Evolutionary conservation across 306 rosid genomes (phyloP), one percentile per base, ranked within the genome.

Genomic region (Clitoria ternatea): DNA sequence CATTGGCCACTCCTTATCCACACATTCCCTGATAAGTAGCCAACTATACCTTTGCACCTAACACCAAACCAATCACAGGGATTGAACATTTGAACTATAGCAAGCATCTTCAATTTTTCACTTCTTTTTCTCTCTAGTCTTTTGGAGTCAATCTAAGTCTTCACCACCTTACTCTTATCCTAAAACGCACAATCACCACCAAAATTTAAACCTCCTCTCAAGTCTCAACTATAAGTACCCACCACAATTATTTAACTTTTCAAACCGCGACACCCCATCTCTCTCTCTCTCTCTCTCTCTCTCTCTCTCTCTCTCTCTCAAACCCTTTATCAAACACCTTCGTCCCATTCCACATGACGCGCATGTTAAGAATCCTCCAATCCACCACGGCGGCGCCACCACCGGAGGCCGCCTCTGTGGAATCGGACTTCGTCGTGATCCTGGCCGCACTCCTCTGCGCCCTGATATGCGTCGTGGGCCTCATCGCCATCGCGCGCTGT

Each of bases 401-500:
- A 1, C 86, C 92, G 6, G 82, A 82, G 26, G 72, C 87, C 0
- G 79, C 75, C 3, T 61, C 80, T 0, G 27, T 82, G 33, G 90
- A 89, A 50, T 89, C 92, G 0, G 92, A 89, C 81, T 82, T 86
- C 50, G 96, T 89, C 2, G 92, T 89, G 3, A 85, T 89, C 69
- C 86, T 89, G 0, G 96, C 96, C 0, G 89, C 96, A 0, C 79
- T 89, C 4, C 86, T 89, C 3, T 89, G 96, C 77, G 93, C 96
- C 8, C 85, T 90, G 36, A 83, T 90, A n/a, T 88, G 90, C 72
- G 82, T 85, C 10, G 87, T 90, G 2, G 95, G 95, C 7, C 82
- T 90, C 11, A 62, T 84, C 6, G 95, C 97, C 19, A 86, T 90
- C 15, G 92, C 84, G 2, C 87, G 92, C 20, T 91, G 96, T 52